Evolutionary conservation across 2,329 filamentous ascomycete genomes (phyloP).

Genomic region (Teratosphaeriaceae sp.): DNA sequence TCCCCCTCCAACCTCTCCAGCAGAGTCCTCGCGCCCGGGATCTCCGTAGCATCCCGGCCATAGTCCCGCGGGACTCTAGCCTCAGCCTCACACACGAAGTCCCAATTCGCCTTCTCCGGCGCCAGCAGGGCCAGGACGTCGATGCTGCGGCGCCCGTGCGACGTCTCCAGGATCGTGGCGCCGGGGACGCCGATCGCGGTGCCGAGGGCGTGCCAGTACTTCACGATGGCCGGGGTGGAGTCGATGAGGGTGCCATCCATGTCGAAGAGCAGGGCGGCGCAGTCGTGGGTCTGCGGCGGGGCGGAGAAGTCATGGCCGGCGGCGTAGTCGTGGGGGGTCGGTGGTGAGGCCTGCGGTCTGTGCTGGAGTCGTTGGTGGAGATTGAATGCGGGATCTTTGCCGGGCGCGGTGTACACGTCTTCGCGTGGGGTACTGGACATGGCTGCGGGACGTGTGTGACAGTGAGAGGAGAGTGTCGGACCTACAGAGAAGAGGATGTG

Average conservation of each 20-base stretch:
- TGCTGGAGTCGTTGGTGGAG: conserved; percentile 2
- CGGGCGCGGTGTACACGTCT: not conserved
- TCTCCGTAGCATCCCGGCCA: conserved; percentile 72
- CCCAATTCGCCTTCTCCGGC: conserved; percentile 83
- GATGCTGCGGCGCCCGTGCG: conserved; percentile 84
- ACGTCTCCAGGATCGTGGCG: conserved; percentile 74
- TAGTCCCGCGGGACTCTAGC: conserved; percentile 68
- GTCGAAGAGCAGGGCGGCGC: conserved; percentile 55
- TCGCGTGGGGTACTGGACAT: not conserved
- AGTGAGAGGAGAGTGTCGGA: not conserved
- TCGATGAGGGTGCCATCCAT: conserved; percentile 83
- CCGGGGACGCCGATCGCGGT: conserved; percentile 78
- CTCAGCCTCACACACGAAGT: conserved; percentile 72
- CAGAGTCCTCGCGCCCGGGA: conserved; percentile 66
- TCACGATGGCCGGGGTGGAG: conserved; percentile 67
- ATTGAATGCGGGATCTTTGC: not conserved
- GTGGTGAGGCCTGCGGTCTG: not conserved
- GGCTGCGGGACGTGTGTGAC: not conserved
- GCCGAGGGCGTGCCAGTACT: conserved; percentile 71
- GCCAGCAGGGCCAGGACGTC: conserved; percentile 75
- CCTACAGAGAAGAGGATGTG: too few relatives aligned
- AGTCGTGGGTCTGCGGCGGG: conserved; percentile 33
- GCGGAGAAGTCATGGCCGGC: conserved; percentile 34
- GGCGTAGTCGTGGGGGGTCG: conserved; percentile 13
- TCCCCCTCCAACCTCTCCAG: conserved; percentile 26